Percentiles rank a stretch among this genome's conserved stretches.
Conservation (phyloP, 768 basidiomycete genomes). For the Polyporus arcularius region DNA sequence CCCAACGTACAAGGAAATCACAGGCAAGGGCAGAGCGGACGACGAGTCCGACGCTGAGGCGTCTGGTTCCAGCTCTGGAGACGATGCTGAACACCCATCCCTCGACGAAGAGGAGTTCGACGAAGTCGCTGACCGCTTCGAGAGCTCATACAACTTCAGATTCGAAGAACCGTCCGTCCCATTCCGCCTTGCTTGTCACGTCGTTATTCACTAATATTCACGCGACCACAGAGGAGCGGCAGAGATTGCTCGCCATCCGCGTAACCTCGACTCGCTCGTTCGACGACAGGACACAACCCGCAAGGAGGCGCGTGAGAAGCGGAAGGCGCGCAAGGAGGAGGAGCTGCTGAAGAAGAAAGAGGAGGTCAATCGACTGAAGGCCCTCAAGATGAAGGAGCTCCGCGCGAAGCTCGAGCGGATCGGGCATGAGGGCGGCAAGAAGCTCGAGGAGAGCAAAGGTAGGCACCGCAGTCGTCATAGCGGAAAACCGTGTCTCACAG, state of each 20-base stretch:
- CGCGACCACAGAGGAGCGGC: constrained; percentile 55
- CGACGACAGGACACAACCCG: constrained; percentile 77
- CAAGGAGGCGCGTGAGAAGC: constrained; percentile 81
- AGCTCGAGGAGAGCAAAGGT: constrained; percentile 37
- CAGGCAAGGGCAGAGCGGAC: constrained; percentile 29
- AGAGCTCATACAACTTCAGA: constrained; percentile 96
- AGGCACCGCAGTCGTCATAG: neutral
- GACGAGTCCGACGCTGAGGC: constrained; percentile 21
- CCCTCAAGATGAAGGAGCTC: constrained; percentile 84
- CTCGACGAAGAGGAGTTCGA: constrained; percentile 80
- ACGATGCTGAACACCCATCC: constrained; percentile 32
- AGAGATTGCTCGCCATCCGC: constrained; percentile 74
- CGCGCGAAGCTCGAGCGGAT: constrained; percentile 74
- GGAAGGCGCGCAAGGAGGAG: constrained; percentile 77
- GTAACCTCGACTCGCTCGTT: constrained; percentile 61
- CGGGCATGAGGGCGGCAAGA: constrained; percentile 66
- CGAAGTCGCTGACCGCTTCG: constrained; percentile 88
- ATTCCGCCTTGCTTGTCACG: neutral
- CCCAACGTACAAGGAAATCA: constrained; percentile 86
- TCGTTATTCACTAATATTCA: neutral
- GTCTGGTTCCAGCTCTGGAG: constrained; percentile 14
- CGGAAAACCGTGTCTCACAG: neutral
- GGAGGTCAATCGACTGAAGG: constrained; percentile 78
- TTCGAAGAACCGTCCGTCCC: constrained; percentile 90
- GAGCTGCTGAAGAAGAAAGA: constrained; percentile 73